Evolutionary conservation across 352 stramenopile genomes (phyloP).

Genomic region (Phytophthora quininea): DNA sequence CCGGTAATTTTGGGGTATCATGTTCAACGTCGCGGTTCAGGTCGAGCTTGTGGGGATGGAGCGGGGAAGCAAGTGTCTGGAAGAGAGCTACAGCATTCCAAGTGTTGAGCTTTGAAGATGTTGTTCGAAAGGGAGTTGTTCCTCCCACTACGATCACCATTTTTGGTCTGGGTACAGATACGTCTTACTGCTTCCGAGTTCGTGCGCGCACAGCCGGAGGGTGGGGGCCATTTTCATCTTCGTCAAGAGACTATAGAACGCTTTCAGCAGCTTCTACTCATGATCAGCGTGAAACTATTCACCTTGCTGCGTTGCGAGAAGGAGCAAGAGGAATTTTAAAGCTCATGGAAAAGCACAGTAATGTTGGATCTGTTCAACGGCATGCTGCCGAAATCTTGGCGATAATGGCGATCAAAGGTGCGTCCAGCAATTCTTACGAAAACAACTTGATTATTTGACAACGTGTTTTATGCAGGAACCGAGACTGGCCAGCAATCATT

Average conservation of each 20-base stretch:
- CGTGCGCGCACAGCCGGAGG: conserved; percentile 61
- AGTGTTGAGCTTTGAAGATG: conserved; percentile 59
- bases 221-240: conserved; percentile 68
- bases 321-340: conserved; percentile 31
- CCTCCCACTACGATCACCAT: conserved; percentile 41
- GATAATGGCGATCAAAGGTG: conserved; percentile 48
- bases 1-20: conserved; percentile 69
- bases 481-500: conserved; percentile 19
- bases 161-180: conserved; percentile 48
- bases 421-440: neutral
- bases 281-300: conserved; percentile 43
- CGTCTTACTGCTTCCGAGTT: conserved; percentile 64
- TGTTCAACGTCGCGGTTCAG: conserved; percentile 52
- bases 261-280: conserved; percentile 34
- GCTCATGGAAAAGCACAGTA: conserved; percentile 52
- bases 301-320: conserved; percentile 21
- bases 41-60: conserved; percentile 41
- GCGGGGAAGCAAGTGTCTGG: conserved; percentile 39
- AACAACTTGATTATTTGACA: neutral
- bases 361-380: conserved; percentile 43
- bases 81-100: conserved; percentile 61
- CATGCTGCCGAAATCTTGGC: conserved; percentile 46
- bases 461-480: neutral
- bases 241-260: conserved; percentile 47
- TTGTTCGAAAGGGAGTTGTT: conserved; percentile 26